Base-by-base conservation (phyloP, 1,284 basidiomycete genomes). In the Microbotryomycetes sp. region DNA sequence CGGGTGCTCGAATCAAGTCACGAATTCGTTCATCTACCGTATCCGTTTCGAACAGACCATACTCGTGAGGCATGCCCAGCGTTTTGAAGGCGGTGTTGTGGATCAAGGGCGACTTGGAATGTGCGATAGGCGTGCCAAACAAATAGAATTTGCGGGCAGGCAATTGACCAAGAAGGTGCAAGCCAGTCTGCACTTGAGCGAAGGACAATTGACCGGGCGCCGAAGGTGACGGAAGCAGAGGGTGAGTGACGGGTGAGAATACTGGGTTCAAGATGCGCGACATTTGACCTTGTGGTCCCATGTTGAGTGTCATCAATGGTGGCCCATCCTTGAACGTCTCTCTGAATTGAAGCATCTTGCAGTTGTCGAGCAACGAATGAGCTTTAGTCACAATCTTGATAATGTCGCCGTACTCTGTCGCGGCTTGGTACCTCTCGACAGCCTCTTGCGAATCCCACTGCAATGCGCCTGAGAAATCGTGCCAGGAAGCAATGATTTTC, bases 181-280 rank as follows among this genome's bases (percentile, higher is more conserved):
- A 79, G 0, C 87, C 90, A 30, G 80, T 80, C 72, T 93, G 88
- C 53, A 97, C 89, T 75, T 97, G 83, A 3, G 80, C 82, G 74
- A 92, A 89, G 2, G 91, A 86, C 30, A 97, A 80, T 75, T 97
- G 94, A 2, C 96, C 94, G 0, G 93, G 92, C 0, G 93, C 94
- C 0, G 93, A 90, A 66, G 86, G 84, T 58, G 80, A 80, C 0
- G 92, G 90, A 49, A 97, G 81, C 1, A 86, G 79, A 0, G 88
- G 84, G 76, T 98, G 94, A 0, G 92, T 92, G 49, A 97, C 83
- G 3, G 94, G 93, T 49, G 86, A 91, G 65, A 98, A 84, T 4
- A 87, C 87, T 3, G 81, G 78, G 76, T 96, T 97, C 60, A 96
- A 79, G 59, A 97, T 83, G 23, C 96, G 82, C 7, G 91, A 92